These are phyloP conservation scores for Corymbia calophylla DNA, from an alignment of 441 rosid species.

Conservation along the genomic window DNA sequence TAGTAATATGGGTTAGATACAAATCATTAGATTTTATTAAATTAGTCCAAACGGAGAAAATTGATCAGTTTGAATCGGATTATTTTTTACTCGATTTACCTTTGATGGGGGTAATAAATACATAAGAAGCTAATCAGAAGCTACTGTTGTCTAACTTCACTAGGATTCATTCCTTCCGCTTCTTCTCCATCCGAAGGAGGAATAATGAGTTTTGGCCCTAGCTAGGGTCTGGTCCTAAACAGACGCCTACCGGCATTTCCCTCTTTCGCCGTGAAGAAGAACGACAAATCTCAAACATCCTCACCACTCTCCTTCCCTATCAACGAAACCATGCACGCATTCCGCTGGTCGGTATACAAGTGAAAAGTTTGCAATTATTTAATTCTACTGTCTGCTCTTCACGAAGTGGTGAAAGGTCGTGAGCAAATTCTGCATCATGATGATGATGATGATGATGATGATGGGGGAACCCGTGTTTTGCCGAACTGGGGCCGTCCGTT, in stretches of 20 bases:
- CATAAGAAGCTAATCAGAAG: background rate
- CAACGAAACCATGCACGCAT: background rate
- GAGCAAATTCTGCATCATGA: background rate
- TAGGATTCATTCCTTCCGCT: background rate
- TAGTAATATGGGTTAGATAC: background rate
- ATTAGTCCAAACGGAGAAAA: too few relatives aligned
- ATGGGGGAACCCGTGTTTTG: background rate
- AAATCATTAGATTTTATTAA: too few relatives aligned
- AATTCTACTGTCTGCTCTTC: background rate
- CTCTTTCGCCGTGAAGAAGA: background rate
- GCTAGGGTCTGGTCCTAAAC: background rate
- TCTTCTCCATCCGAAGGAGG: too few relatives aligned
- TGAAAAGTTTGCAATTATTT: background rate
- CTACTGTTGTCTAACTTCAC: too few relatives aligned
- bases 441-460: background rate
- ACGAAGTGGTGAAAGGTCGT: background rate
- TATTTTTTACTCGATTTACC: too few relatives aligned
- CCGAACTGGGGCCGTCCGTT: background rate
- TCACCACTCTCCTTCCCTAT: background rate
- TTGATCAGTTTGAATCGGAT: background rate
- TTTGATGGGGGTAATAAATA: background rate
- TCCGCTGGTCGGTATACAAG: background rate
- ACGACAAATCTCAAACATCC: background rate
- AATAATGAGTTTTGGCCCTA: background rate
- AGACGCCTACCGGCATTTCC: background rate